Evolutionary conservation across 2,329 filamentous ascomycete genomes (phyloP).

Genomic region (Allantophomopsis lycopodina): DNA sequence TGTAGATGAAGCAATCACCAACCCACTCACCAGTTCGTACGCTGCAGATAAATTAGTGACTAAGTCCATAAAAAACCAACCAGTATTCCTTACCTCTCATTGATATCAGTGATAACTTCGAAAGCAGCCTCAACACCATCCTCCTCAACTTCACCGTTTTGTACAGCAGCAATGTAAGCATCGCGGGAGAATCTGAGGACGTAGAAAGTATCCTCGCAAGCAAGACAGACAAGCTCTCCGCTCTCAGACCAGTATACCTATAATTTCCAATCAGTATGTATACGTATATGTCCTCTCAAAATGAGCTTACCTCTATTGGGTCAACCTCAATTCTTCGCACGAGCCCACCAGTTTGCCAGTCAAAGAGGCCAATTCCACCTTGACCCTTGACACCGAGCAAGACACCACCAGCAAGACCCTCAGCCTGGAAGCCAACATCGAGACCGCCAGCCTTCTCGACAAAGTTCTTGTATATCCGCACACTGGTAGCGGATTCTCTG

Average conservation of each 20-base stretch:
- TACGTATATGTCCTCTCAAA: not conserved
- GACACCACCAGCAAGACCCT: slow-evolving; percentile 78
- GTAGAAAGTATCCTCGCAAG: slow-evolving; percentile 92
- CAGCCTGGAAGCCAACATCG: slow-evolving; percentile 90
- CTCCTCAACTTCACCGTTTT: slow-evolving; percentile 69
- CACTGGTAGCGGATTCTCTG: slow-evolving; percentile 81
- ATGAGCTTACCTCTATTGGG: slow-evolving; percentile 27
- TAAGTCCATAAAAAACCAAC: not conserved
- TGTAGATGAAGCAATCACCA: slow-evolving; percentile 98
- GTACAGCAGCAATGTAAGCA: slow-evolving; percentile 70
- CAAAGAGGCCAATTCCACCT: slow-evolving; percentile 89
- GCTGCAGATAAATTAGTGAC: slow-evolving; percentile 25
- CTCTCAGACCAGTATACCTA: slow-evolving; percentile 96
- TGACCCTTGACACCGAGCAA: slow-evolving; percentile 90
- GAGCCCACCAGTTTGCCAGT: slow-evolving; percentile 83
- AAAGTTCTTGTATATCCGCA: slow-evolving; percentile 98
- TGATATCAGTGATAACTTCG: slow-evolving; percentile 91
- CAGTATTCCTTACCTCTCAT: slow-evolving; percentile 52
- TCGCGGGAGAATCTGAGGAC: slow-evolving; percentile 86
- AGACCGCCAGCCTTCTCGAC: slow-evolving; percentile 79
- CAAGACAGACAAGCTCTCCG: slow-evolving; percentile 82
- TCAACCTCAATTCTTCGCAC: slow-evolving; percentile 84
- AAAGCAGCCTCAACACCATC: slow-evolving; percentile 94
- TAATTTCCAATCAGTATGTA: slow-evolving; percentile 3
- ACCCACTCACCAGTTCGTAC: slow-evolving; percentile 96